Conservation (phyloP, 495 filamentous ascomycete species). For the Penicillium atrosanguineum region DNA sequence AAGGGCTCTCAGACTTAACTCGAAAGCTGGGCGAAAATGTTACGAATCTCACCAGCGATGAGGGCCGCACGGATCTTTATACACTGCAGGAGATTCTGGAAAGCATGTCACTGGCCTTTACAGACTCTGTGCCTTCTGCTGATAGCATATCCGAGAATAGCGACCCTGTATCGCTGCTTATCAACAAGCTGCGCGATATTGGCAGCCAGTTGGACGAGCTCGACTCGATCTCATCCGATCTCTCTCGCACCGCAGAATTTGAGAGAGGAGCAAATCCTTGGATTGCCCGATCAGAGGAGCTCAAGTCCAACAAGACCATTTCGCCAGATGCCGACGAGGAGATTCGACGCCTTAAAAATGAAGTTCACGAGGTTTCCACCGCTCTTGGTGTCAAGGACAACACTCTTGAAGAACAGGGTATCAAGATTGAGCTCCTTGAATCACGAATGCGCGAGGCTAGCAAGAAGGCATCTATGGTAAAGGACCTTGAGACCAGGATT, state of each 20-base stretch:
- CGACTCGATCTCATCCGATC: constrained; percentile 66
- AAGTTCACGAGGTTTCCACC: constrained; percentile 60
- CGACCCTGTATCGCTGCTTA: constrained; percentile 67
- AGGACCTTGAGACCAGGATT: constrained; percentile 56
- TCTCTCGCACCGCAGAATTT: constrained; percentile 81
- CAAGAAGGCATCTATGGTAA: constrained; percentile 49
- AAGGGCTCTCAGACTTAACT: constrained; percentile 65
- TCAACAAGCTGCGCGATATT: constrained; percentile 62
- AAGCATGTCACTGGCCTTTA: constrained; percentile 57
- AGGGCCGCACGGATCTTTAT: constrained; percentile 66
- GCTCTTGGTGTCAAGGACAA: constrained; percentile 84
- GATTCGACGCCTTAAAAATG: constrained; percentile 69
- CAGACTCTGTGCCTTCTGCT: constrained; percentile 23
- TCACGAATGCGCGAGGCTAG: constrained; percentile 54
- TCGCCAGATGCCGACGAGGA: constrained; percentile 79
- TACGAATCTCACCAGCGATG: constrained; percentile 63
- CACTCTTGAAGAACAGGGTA: constrained; percentile 82
- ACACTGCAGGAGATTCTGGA: constrained; percentile 62
- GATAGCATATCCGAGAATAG: constrained; percentile 43
- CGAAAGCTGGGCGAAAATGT: constrained; percentile 66
- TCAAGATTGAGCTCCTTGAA: constrained; percentile 56
- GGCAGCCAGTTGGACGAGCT: constrained; percentile 69
- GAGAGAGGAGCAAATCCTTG: constrained; percentile 74
- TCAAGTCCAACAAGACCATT: constrained; percentile 73
- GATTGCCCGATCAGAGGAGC: constrained; percentile 74